These are phyloP conservation scores for Schwanniomyces sp. DNA, from an alignment of 805 yeast species.

Conservation along the genomic window DNA sequence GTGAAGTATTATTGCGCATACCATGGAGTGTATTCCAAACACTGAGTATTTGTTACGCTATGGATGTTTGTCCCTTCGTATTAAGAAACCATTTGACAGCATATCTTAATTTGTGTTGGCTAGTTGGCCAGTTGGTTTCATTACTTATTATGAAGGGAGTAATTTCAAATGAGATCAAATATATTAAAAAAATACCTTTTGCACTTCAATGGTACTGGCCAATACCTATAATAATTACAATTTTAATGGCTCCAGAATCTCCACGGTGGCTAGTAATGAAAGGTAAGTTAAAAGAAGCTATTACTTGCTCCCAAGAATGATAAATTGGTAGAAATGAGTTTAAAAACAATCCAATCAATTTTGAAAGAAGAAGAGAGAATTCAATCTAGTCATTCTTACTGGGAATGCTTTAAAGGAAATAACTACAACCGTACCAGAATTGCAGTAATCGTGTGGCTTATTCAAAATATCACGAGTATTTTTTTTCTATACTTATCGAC, in stretches of 20 bases:
- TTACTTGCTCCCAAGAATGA: slow-evolving; percentile 49
- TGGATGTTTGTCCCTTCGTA: slow-evolving; percentile 45
- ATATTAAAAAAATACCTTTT: slow-evolving; percentile 39
- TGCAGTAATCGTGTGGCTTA: background rate
- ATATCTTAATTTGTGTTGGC: slow-evolving; percentile 37
- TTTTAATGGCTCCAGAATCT: slow-evolving; percentile 38
- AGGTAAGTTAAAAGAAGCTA: slow-evolving; percentile 45
- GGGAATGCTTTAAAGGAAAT: background rate
- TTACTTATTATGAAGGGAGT: slow-evolving; percentile 40
- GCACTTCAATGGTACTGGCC: slow-evolving; percentile 43
- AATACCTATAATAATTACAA: slow-evolving; percentile 15
- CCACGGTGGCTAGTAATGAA: slow-evolving; percentile 46
- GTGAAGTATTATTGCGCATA: slow-evolving; percentile 44
- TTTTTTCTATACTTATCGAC: slow-evolving; percentile 19
- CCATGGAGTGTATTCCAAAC: slow-evolving; percentile 45
- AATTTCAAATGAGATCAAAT: slow-evolving; percentile 23
- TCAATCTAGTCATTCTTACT: background rate
- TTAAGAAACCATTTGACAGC: slow-evolving; percentile 41
- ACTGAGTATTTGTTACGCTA: slow-evolving; percentile 38
- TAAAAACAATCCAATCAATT: slow-evolving; percentile 42
- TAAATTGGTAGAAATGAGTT: slow-evolving; percentile 42
- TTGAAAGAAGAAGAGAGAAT: slow-evolving; percentile 19
- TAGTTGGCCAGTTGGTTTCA: slow-evolving; percentile 39
- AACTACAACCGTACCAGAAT: background rate
- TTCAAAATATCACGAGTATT: background rate